Conservation (phyloP, 108 stramenopile species). For the Cyclostephanos tholiformis region DNA sequence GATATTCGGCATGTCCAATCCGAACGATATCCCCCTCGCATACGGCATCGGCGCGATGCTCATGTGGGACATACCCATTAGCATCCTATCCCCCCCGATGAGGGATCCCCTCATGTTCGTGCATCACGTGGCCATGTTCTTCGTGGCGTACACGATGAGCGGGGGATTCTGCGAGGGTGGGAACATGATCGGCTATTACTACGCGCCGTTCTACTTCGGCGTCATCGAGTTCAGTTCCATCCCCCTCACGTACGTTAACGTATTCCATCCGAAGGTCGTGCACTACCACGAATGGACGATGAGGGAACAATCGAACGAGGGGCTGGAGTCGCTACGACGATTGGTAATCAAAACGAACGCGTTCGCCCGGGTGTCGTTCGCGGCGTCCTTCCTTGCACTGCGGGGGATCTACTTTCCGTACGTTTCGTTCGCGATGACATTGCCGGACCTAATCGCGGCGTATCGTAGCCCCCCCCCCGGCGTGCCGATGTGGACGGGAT, state of each 20-base stretch:
- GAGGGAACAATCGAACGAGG: neutral
- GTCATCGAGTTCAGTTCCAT: conserved; percentile 69
- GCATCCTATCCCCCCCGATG: conserved; percentile 31
- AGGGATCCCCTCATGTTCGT: conserved; percentile 52
- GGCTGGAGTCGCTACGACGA: neutral
- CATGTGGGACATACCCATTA: conserved; percentile 63
- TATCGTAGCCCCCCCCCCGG: conserved; percentile 22
- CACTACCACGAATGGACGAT: conserved; percentile 56
- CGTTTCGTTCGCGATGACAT: conserved; percentile 22
- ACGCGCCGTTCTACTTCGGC: conserved; percentile 71
- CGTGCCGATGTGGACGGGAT: conserved; percentile 40
- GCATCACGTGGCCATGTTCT: conserved; percentile 67
- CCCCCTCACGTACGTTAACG: conserved; percentile 62
- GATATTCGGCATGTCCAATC: conserved; percentile 22
- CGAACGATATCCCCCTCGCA: conserved; percentile 26
- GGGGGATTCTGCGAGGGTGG: conserved; percentile 39
- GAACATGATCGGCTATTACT: conserved; percentile 53
- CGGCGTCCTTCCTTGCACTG: conserved; percentile 52
- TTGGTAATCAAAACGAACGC: conserved; percentile 37
- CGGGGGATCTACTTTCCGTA: conserved; percentile 67
- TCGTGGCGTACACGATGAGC: conserved; percentile 51
- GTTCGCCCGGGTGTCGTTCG: conserved; percentile 51
- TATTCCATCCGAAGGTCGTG: conserved; percentile 66
- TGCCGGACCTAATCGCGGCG: conserved; percentile 48
- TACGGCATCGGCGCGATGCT: conserved; percentile 46